These are phyloP conservation scores for Termitomyces sp. DNA, from an alignment of 768 basidiomycete species.

Conservation along the genomic window DNA sequence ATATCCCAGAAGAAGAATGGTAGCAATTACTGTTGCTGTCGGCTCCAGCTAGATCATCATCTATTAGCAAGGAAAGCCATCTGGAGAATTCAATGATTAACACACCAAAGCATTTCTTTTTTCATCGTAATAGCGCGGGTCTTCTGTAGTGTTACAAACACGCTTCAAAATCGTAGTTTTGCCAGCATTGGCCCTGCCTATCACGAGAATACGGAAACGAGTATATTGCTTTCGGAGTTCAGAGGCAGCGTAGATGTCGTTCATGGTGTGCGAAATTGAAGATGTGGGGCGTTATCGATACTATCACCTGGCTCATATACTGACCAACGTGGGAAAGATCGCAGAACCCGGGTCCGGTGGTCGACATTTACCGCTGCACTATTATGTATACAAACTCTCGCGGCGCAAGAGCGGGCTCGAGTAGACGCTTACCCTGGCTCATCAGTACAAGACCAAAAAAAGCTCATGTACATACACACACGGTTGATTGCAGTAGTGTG, in stretches of 20 bases:
- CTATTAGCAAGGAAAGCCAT: background rate
- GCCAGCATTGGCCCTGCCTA: constrained; percentile 2
- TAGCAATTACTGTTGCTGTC: background rate
- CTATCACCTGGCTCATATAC: too few species aligned
- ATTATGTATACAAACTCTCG: too few species aligned
- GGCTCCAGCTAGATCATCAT: background rate
- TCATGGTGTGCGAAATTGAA: background rate
- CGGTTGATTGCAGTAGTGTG: too few species aligned
- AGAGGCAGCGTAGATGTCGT: background rate
- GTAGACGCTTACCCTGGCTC: too few species aligned
- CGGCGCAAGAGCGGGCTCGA: too few species aligned
- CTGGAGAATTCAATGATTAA: background rate
- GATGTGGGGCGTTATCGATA: too few species aligned
- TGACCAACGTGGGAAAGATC: too few species aligned
- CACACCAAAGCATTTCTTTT: background rate
- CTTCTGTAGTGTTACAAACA: background rate
- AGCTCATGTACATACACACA: too few species aligned
- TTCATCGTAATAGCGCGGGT: background rate
- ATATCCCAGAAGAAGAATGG: background rate
- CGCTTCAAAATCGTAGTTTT: background rate
- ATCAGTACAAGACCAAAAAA: too few species aligned
- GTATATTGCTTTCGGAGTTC: background rate
- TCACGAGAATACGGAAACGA: constrained; percentile 3
- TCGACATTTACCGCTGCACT: too few species aligned
- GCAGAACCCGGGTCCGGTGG: too few species aligned